Percentiles rank a stretch among this genome's conserved stretches.
Evolutionary conservation across 2,329 filamentous ascomycete genomes (phyloP).

Genomic region (Colletotrichum phormii): DNA sequence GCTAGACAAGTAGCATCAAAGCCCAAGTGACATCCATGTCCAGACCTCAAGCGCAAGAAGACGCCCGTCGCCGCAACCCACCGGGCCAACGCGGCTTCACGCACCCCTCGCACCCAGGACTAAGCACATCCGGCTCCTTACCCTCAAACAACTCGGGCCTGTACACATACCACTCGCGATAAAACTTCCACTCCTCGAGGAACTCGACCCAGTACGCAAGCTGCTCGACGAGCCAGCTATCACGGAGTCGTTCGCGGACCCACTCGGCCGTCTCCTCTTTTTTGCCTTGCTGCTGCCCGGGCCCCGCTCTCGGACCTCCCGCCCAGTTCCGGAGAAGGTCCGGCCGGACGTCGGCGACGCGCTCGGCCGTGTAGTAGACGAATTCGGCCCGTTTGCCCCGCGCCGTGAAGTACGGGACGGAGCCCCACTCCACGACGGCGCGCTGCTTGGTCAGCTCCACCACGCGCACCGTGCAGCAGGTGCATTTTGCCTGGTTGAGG

Average conservation of each 20-base stretch:
- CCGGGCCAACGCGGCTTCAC: constrained; percentile 33
- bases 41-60: constrained; percentile 13
- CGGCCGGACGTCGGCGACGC: constrained; percentile 30
- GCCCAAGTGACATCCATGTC: not conserved
- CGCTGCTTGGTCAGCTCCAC: constrained; percentile 34
- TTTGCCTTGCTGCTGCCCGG: no score
- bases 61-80: constrained; percentile 26
- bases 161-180: constrained; percentile 38
- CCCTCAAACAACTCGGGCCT: constrained; percentile 34
- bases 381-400: constrained; percentile 36
- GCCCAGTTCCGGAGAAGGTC: constrained; percentile 23
- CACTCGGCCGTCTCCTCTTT: constrained; percentile 21
- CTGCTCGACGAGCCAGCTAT: constrained; percentile 39
- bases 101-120: constrained; percentile 31
- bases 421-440: constrained; percentile 37
- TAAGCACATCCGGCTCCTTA: constrained; percentile 30
- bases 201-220: constrained; percentile 38
- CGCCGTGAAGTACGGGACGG: constrained; percentile 37
- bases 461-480: constrained; percentile 36
- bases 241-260: constrained; percentile 32
- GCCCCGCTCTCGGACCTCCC: not conserved
- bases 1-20: not conserved
- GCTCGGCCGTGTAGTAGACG: constrained; percentile 35
- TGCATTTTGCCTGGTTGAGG: constrained; percentile 29
- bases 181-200: constrained; percentile 38